Evolutionary conservation across 441 rosid genomes (phyloP), one percentile per base, ranked within the genome.

Genomic region (Croton laevigatus): DNA sequence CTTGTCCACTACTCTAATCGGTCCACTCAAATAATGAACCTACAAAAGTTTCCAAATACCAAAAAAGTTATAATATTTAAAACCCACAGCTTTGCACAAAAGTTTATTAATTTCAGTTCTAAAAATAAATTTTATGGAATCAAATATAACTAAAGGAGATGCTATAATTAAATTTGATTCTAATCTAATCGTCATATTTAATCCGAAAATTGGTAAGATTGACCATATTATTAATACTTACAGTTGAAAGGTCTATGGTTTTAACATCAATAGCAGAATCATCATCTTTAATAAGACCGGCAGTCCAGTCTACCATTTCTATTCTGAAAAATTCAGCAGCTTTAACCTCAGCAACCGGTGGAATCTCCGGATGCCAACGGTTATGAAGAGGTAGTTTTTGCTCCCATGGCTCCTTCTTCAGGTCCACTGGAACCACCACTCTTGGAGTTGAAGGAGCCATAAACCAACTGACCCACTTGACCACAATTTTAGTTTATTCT

Each of bases 11-110:
- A 92, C 88, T 78, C 80, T 81, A 53, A 92, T 81, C 0, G 98
- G 96, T 55, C 97, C 98, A 68, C 94, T 94, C 9, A 94, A 78
- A 80, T 90, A 87, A 89, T 94, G 99, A n/a, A 80, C 91, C 98
- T 94, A 65, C 17, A 66, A 62, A 34, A 23, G 8, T 57, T 23
- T 0, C 38, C 61, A 27, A 13, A 57, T 19, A 55, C 0, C 6
- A 27, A 27, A 27, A 27, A 27, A 1, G 2, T 27, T 27, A 27
- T 27, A 27, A 27, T 27, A 1, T 27, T 27, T 27, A 27, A 27
- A 2, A 27, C 32, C 32, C 32, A 27, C 32, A 27, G 32, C 32
- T 27, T 27, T 27, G 32, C 2, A 27, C 2, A 27, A 27, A 27
- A 27, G 32, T 27, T 27, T 27, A 27, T 27, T 27, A 27, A 27